Evolutionary conservation across 768 basidiomycete genomes (phyloP).

Genomic region (Chlorophyllum brunneum): DNA sequence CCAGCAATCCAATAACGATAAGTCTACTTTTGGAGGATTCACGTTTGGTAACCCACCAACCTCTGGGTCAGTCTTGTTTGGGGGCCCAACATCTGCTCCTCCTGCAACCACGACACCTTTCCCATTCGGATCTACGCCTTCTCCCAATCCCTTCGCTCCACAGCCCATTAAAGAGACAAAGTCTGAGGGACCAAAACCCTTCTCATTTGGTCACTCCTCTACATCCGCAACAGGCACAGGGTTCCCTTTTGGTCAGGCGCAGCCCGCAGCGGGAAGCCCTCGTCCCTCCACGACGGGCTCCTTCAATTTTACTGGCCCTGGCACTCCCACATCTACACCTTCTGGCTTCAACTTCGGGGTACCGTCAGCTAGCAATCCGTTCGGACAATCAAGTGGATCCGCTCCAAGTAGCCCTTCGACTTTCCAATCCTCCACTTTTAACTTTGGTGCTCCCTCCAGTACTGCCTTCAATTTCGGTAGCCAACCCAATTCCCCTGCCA

Average conservation of each 20-base stretch:
- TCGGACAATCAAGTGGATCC: constrained; percentile 42
- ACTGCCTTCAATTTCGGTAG: constrained; percentile 49
- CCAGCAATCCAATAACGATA: constrained; percentile 40
- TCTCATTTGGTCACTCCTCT: constrained; percentile 40
- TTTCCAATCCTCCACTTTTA: constrained; percentile 45
- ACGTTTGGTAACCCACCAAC: constrained; percentile 36
- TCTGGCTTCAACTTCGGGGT: constrained; percentile 38
- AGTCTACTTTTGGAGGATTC: constrained; percentile 42
- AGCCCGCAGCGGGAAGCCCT: constrained; percentile 29
- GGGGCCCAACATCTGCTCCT: constrained; percentile 20
- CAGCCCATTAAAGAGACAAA: constrained; percentile 34
- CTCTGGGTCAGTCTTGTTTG: constrained; percentile 26
- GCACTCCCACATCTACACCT: constrained; percentile 34
- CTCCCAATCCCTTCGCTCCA: constrained; percentile 44
- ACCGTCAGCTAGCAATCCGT: constrained; percentile 32
- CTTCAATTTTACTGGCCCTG: constrained; percentile 42
- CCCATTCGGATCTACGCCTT: constrained; percentile 35
- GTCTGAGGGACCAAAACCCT: constrained; percentile 40
- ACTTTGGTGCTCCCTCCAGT: constrained; percentile 41
- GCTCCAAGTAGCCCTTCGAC: constrained; percentile 58
- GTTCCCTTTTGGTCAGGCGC: constrained; percentile 45
- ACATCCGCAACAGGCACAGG: constrained; percentile 18
- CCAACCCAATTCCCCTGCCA: constrained; percentile 58
- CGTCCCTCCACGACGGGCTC: constrained; percentile 36
- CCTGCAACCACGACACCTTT: constrained; percentile 28